Evolutionary conservation across 805 yeast genomes (phyloP), one percentile per base, ranked within the genome.

Genomic region (Zygosaccharomyces lentus): DNA sequence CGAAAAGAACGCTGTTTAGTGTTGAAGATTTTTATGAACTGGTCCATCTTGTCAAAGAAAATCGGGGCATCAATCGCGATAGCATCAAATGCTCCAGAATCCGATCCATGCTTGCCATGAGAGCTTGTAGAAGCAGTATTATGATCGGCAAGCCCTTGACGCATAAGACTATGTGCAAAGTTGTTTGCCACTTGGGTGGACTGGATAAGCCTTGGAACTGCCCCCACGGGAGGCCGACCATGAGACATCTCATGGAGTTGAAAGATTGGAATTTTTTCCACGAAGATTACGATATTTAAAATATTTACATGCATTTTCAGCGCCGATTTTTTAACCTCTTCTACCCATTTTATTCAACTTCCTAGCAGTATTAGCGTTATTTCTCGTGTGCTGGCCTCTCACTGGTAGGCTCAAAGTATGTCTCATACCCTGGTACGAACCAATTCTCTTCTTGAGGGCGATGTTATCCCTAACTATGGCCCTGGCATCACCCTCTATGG

Each of bases 161-260:
- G 6, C 53, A 45, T 25, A 70, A 63, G 7, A 75, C 79, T 6
- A 93, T 93, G 99, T 61, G 65, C 1, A 68, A 59, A 31, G 80
- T 93, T 2, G 90, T 93, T 5, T 61, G 68, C 25, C 76, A 88
- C 57, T 68, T 93, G 43, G 78, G 91, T 9, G 69, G 64, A 0
- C 70, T 93, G 31, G 90, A 88, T 50, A 87, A 87, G 60, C 99
- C 99, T 0, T 93, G 99, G 99, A 84, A 83, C 56, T 81, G 89
- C 59, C 99, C 99, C 0, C 99, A 93, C 66, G 99, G 99, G 0
- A 71, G 99, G 52, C 99, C 99, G 0, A 93, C 99, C 1, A 81
- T 93, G 84, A 75, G 99, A 45, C 97, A 91, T 65, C 70, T 91
- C 48, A 78, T 82, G 49, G 88, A 86, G 46, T 58, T 83, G 31